These are phyloP conservation scores for Teunomyces aglyptinius DNA, from an alignment of 805 yeast species.

Conservation along the genomic window DNA sequence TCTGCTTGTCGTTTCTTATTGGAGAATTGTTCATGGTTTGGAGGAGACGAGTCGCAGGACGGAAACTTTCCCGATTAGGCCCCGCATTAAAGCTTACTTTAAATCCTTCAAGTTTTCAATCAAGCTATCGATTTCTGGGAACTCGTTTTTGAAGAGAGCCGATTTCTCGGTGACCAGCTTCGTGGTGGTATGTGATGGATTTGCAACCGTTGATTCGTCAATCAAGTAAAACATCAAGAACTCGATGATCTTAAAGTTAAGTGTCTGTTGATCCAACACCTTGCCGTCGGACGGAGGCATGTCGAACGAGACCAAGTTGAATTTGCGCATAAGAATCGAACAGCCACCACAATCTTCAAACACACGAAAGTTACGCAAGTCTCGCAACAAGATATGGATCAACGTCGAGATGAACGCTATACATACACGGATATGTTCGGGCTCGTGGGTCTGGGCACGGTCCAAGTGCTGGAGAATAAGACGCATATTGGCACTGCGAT, in stretches of 20 bases:
- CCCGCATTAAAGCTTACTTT: slow-evolving; percentile 16
- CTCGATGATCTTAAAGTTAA: slow-evolving; percentile 64
- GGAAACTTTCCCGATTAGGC: not conserved
- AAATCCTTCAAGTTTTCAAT: slow-evolving; percentile 36
- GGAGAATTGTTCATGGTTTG: too few species aligned
- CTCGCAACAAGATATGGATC: slow-evolving; percentile 56
- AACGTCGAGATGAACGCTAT: slow-evolving; percentile 50
- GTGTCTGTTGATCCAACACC: slow-evolving; percentile 38
- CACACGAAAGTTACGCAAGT: slow-evolving; percentile 52
- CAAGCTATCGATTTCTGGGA: slow-evolving; percentile 40
- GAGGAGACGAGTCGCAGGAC: too few species aligned
- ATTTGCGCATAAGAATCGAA: slow-evolving; percentile 43
- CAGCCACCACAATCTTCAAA: slow-evolving; percentile 62
- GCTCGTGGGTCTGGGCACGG: slow-evolving; percentile 8
- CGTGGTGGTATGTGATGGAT: not conserved
- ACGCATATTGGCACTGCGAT: slow-evolving; percentile 39
- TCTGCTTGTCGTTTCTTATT: too few species aligned
- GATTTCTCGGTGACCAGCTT: slow-evolving; percentile 26
- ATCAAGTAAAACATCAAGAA: slow-evolving; percentile 66
- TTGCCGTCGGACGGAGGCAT: not conserved
- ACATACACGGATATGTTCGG: slow-evolving; percentile 13
- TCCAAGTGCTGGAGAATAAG: slow-evolving; percentile 24
- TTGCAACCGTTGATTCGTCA: slow-evolving; percentile 48
- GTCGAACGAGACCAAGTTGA: slow-evolving; percentile 16
- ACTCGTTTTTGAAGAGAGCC: slow-evolving; percentile 32